Evolutionary conservation across 2,329 filamentous ascomycete genomes (phyloP), one percentile per base, ranked within the genome.

Genomic region (Hypoxylon sp.): DNA sequence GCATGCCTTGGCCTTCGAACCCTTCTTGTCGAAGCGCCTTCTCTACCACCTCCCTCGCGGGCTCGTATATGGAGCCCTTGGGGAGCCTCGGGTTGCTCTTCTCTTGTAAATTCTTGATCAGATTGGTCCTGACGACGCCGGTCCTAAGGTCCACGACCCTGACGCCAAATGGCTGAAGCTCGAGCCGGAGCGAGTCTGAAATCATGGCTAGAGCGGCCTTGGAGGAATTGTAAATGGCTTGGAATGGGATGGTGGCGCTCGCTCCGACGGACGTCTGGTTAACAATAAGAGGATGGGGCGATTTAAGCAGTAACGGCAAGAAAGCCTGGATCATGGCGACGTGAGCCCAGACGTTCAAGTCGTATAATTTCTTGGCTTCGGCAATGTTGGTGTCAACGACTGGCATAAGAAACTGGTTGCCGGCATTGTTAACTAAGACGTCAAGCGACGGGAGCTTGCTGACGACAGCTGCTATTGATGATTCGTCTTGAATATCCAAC

Each of bases 141-240:
- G 80, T 80, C 49, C 79, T 77, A 2, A 62, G 32, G 33, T 58
- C 58, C 16, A 65, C 44, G 1, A 81, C 79, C 1, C 75, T 68
- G 38, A 87, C 79, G 3, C 80, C 78, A 26, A 87, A 83, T 0
- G 79, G 78, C 1, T 69, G 71, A 0, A 86, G 73, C 73, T 87
- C 85, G 0, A 73, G 61, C 0, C 73, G 72, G 1, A 86, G 74
- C 0, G 79, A 78, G 58, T 84, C 82, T 2, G 80, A 80, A 5
- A 85, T 65, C 4, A 79, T 81, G 6, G 80, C 80, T 2, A 81
- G 70, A 20, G 81, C 80, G 12, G 78, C 79, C 71, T 87, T 87
- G 22, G 80, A 70, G 3, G 66, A 60, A 38, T 64, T 70, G 55
- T 72, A 70, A 5, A 75, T 60, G 28, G 69, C 71, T 20, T 77